Evolutionary conservation across 2,329 filamentous ascomycete species (phyloP).

Genomic region (Chrysoporthe austroafricana): DNA sequence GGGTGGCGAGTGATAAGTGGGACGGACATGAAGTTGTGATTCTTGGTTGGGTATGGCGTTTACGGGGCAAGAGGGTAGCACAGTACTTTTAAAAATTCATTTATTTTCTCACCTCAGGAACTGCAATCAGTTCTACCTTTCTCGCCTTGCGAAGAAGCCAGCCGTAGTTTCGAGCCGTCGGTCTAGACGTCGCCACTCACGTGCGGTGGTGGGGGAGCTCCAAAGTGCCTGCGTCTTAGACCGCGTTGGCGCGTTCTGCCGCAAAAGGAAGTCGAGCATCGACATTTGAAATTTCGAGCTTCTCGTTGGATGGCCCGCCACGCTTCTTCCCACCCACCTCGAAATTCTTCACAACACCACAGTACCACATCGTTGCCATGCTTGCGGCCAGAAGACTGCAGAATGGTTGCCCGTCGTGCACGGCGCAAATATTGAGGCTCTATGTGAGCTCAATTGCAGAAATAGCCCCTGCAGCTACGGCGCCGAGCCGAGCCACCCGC

Average conservation of each 20-base stretch:
- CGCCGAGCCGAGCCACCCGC: constrained; percentile 16
- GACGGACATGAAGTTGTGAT: background rate
- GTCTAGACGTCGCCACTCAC: constrained; percentile 4
- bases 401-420: constrained; percentile 44
- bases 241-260: constrained; percentile 22
- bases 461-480: constrained; percentile 22
- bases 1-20: constrained; percentile 33
- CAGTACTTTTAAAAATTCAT: background rate
- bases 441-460: constrained; percentile 42
- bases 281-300: constrained; percentile 28
- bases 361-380: constrained; percentile 36
- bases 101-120: background rate
- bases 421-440: constrained; percentile 41
- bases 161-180: background rate
- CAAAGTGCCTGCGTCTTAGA: constrained; percentile 8
- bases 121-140: background rate
- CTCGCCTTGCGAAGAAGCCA: background rate
- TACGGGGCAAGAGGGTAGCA: constrained; percentile 13
- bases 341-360: constrained; percentile 15
- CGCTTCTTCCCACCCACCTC: background rate
- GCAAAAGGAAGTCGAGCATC: constrained; percentile 11
- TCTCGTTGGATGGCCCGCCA: constrained; percentile 22
- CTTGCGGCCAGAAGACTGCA: constrained; percentile 43
- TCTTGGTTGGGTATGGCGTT: constrained; percentile 24
- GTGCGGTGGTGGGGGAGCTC: background rate